Conservation (phyloP, 2,329 filamentous ascomycete species). For the Penicillium sp. region DNA sequence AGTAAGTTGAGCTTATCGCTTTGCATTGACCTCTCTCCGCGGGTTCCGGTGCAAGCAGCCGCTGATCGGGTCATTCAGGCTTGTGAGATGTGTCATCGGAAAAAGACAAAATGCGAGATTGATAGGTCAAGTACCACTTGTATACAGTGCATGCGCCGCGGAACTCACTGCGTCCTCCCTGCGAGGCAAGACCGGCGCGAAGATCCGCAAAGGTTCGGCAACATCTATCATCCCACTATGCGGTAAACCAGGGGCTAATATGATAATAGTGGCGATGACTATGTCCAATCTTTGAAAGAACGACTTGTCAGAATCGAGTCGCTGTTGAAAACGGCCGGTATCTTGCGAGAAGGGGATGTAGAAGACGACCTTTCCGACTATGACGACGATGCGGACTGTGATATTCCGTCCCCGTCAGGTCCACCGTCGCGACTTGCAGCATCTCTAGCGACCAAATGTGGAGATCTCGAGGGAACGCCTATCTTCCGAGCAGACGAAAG, state of each 20-base stretch:
- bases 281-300: conserved; percentile 91
- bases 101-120: conserved; percentile 88
- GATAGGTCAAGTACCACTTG: conserved; percentile 73
- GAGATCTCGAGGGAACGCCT: conserved; percentile 63
- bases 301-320: conserved; percentile 89
- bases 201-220: conserved; percentile 77
- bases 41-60: background rate
- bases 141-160: conserved; percentile 90
- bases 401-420: conserved; percentile 5
- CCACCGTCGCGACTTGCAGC: conserved; percentile 5
- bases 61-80: conserved; percentile 55
- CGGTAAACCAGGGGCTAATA: background rate
- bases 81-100: conserved; percentile 89
- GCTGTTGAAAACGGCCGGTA: conserved; percentile 76
- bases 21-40: background rate
- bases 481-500: conserved; percentile 84
- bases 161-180: conserved; percentile 89
- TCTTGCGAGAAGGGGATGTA: conserved; percentile 77
- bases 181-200: conserved; percentile 91
- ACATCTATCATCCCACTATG: background rate
- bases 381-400: conserved; percentile 23
- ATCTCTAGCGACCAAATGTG: conserved; percentile 34
- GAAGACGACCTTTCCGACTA: conserved; percentile 41
- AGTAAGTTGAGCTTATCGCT: background rate
- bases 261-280: conserved; percentile 69